Evolutionary conservation across 768 basidiomycete species (phyloP).

Genomic region (Pulveroboletus sp.): DNA sequence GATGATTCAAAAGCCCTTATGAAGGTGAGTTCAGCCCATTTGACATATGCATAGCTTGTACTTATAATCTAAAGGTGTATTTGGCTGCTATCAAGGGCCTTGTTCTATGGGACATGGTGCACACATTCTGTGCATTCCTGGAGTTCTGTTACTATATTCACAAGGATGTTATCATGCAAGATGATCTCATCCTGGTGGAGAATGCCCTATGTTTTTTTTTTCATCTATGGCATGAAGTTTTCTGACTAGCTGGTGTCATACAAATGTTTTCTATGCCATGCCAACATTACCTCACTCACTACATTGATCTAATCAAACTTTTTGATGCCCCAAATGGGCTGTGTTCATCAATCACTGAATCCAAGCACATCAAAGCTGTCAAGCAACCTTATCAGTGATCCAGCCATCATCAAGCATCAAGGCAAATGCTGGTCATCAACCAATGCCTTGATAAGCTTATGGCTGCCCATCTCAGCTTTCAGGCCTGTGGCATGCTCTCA

Average conservation of each 20-base stretch:
- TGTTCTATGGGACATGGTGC: too few relatives aligned
- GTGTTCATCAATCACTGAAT: conserved; percentile 36
- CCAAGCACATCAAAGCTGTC: neutral
- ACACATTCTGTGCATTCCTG: too few relatives aligned
- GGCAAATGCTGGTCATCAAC: too few relatives aligned
- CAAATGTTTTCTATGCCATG: conserved; percentile 26
- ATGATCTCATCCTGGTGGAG: too few relatives aligned
- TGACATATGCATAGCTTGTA: neutral
- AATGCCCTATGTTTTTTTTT: conserved; percentile 18
- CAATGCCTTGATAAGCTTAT: too few relatives aligned
- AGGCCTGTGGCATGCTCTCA: too few relatives aligned
- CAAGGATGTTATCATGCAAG: too few relatives aligned
- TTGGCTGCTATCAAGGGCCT: conserved; percentile 19
- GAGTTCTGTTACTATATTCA: too few relatives aligned
- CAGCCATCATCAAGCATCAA: too few relatives aligned
- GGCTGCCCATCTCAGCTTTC: too few relatives aligned
- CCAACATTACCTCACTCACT: conserved; percentile 35
- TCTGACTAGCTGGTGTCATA: conserved; percentile 1
- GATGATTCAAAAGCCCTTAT: conserved; percentile 37
- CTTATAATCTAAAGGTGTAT: neutral
- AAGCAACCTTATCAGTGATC: too few relatives aligned
- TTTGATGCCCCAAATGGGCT: conserved; percentile 36
- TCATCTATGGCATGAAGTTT: conserved; percentile 18
- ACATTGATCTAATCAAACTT: neutral
- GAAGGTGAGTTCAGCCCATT: conserved; percentile 21